phyloP scores from a whole-genome alignment of 2,329 filamentous ascomycete genomes.

The Macrophomina pseudophaseolina region DNA sequence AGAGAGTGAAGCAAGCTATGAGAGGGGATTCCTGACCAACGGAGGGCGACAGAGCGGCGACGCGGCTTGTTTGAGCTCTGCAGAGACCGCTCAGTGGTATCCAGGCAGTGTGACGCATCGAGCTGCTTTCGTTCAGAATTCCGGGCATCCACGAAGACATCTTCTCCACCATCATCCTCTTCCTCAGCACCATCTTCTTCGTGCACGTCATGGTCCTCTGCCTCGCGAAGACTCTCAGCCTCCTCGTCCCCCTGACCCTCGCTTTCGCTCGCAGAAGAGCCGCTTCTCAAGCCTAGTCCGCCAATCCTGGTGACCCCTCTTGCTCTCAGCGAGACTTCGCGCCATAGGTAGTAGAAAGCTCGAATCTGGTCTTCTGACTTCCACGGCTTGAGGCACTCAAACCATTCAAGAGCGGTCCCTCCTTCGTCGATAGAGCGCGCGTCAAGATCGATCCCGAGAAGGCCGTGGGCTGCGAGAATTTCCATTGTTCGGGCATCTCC shows the following conservation, averaged over 20 bases:
- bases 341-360: conserved; percentile 1
- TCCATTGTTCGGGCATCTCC: neutral
- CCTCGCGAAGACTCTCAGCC: neutral
- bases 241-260: neutral
- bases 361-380: neutral
- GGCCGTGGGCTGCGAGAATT: neutral
- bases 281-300: neutral
- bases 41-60: too few relatives aligned
- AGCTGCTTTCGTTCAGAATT: neutral
- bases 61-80: too few relatives aligned
- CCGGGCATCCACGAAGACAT: neutral
- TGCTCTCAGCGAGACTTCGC: neutral
- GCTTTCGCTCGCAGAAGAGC: neutral
- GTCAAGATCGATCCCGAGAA: conserved; percentile 4
- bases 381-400: neutral
- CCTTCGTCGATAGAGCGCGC: neutral
- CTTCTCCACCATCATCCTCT: neutral
- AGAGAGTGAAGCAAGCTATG: too few relatives aligned
- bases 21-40: too few relatives aligned
- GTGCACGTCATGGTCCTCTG: neutral
- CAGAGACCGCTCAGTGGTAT: too few relatives aligned
- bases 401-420: neutral
- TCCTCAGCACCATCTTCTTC: neutral
- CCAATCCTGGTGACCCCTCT: neutral
- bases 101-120: too few relatives aligned